phyloP scores from a whole-genome alignment of 2,329 filamentous ascomycete genomes.

The Aureobasidium sp. region DNA sequence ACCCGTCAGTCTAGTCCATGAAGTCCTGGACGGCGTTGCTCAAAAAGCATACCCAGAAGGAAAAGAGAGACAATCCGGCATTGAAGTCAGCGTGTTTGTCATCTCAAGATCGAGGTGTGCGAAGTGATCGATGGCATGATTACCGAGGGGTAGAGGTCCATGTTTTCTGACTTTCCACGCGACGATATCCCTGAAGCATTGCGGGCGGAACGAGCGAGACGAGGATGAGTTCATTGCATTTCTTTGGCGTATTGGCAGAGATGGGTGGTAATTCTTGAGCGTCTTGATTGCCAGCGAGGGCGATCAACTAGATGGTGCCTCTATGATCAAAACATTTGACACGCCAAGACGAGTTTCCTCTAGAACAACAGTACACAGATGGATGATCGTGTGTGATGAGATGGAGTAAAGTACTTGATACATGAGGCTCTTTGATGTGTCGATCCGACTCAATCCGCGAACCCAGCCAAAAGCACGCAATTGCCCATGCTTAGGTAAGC shows the following conservation, averaged over 20 bases:
- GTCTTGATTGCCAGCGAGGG: neutral
- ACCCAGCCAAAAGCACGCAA: slow-evolving; percentile 2
- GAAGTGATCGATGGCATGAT: neutral
- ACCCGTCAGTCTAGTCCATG: slow-evolving; percentile 48
- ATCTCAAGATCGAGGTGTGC: slow-evolving; percentile 27
- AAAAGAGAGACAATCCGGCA: slow-evolving; percentile 35
- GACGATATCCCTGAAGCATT: slow-evolving; percentile 13
- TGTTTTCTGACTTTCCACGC: neutral
- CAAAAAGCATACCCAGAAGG: slow-evolving; percentile 40
- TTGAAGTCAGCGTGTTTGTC: slow-evolving; percentile 43
- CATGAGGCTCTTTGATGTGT: neutral
- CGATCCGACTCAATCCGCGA: neutral
- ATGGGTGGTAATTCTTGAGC: neutral
- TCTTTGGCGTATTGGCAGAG: neutral
- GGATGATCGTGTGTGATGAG: neutral
- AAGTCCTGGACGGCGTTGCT: slow-evolving; percentile 52
- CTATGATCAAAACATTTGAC: neutral
- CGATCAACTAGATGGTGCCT: neutral
- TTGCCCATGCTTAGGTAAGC: neutral
- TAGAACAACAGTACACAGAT: neutral
- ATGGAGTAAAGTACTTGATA: neutral
- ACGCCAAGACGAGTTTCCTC: neutral
- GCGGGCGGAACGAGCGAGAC: neutral
- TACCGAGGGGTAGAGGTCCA: neutral
- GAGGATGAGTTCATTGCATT: slow-evolving; percentile 2